A percentile compares a stretch with the other conserved stretches of the same genome.
Conservation (phyloP, 208 protist species). For the Acanthamoeba culbertsoni region DNA sequence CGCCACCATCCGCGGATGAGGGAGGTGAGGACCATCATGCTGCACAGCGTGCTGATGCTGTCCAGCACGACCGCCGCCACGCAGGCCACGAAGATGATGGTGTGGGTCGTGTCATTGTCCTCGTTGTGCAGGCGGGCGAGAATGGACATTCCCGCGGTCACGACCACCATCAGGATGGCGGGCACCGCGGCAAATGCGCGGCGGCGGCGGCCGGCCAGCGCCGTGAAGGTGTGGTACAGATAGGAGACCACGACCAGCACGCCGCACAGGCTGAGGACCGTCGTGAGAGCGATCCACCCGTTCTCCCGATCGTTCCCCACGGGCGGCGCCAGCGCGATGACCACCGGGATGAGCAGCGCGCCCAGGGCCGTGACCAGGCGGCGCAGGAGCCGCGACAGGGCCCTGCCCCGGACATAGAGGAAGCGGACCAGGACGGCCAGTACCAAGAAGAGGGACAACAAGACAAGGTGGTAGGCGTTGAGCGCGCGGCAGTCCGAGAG, state of each 20-base stretch:
- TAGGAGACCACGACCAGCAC: not conserved
- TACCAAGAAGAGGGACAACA: not conserved
- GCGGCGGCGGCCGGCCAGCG: not conserved
- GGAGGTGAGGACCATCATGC: not conserved
- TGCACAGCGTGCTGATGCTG: not conserved
- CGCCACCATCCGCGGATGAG: conserved; percentile 8
- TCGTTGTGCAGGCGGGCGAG: not conserved
- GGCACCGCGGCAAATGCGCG: not conserved
- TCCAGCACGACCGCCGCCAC: not conserved
- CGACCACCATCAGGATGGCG: not conserved
- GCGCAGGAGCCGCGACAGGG: not conserved
- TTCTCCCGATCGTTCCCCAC: not conserved
- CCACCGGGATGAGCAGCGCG: not conserved
- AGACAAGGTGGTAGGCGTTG: not conserved
- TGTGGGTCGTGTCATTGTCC: not conserved
- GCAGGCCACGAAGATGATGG: not conserved
- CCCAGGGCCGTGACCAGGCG: too few relatives aligned
- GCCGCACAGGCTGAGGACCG: not conserved
- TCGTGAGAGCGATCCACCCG: not conserved
- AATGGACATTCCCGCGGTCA: not conserved
- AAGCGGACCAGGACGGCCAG: not conserved
- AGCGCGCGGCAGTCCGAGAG: not conserved
- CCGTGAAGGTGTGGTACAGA: not conserved
- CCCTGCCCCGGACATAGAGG: too few relatives aligned
- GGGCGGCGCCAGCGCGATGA: not conserved